Conservation (phyloP, 768 basidiomycete genomes). For the Neoboletus brunneissimus region DNA sequence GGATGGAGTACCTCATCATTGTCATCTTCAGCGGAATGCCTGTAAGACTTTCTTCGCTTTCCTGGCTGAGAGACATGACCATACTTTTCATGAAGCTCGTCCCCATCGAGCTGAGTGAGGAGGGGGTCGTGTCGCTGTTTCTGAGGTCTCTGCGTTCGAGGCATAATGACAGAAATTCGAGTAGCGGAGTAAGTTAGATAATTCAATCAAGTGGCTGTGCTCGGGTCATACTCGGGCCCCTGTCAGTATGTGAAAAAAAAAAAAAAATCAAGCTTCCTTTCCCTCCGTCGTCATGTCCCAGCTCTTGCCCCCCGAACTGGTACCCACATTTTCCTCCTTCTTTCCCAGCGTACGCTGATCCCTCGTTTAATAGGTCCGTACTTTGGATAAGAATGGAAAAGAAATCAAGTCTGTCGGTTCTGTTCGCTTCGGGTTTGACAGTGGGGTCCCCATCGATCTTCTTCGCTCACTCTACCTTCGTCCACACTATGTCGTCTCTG, state of each 20-base stretch:
- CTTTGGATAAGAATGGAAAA: conserved; percentile 69
- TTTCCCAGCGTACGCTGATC: conserved; percentile 5
- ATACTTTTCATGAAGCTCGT: conserved; percentile 74
- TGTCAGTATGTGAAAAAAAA: not conserved
- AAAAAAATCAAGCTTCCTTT: not conserved
- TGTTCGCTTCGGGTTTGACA: conserved; percentile 87
- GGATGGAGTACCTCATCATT: conserved; percentile 51
- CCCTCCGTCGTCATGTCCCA: conserved; percentile 19
- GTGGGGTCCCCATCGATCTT: conserved; percentile 72
- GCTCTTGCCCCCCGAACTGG: conserved; percentile 19
- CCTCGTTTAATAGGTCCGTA: conserved; percentile 45
- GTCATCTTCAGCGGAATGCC: conserved; percentile 45
- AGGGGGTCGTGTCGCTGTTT: conserved; percentile 85
- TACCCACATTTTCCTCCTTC: conserved; percentile 1
- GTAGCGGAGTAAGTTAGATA: not conserved
- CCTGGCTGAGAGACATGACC: conserved; percentile 74
- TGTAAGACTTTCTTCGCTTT: conserved; percentile 64
- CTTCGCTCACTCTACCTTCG: conserved; percentile 89
- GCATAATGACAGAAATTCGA: conserved; percentile 45
- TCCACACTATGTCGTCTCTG: conserved; percentile 64
- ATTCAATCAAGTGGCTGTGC: conserved; percentile 14
- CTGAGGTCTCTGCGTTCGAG: conserved; percentile 52
- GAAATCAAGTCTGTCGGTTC: conserved; percentile 82
- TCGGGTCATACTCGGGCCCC: not conserved
- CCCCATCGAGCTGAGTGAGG: conserved; percentile 76